Evolutionary conservation across 1,139 yeast genomes (phyloP).

Genomic region (Meyerozyma carpophila): DNA sequence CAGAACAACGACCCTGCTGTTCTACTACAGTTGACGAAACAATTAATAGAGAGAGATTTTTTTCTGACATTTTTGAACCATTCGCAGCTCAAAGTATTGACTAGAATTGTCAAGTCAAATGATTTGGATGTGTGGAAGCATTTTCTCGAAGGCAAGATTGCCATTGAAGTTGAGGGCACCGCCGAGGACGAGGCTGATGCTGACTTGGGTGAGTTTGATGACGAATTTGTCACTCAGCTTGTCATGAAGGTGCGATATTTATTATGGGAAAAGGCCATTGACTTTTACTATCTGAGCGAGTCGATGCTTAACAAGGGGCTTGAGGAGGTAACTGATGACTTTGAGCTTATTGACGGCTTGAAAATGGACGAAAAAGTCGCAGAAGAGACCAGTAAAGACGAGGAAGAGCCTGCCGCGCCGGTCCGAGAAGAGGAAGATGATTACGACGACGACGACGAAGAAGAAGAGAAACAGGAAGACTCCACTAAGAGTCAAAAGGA

Average conservation of each 20-base stretch:
- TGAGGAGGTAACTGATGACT: conserved; percentile 35
- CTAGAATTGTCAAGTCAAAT: conserved; percentile 29
- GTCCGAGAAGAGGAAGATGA: conserved; percentile 16
- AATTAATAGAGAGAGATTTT: conserved; percentile 39
- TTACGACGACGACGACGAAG: conserved; percentile 12
- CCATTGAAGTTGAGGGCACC: conserved; percentile 25
- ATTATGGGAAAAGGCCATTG: conserved; percentile 71
- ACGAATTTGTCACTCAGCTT: conserved; percentile 18
- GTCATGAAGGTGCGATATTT: conserved; percentile 65
- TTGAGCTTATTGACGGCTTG: conserved; percentile 31
- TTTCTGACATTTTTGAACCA: conserved; percentile 59
- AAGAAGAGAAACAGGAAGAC: conserved; percentile 5
- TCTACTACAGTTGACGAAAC: conserved; percentile 44
- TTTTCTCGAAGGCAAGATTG: conserved; percentile 49
- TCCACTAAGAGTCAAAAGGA: conserved; percentile 21
- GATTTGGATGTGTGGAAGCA: conserved; percentile 44
- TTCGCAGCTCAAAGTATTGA: conserved; percentile 54
- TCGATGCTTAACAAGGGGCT: conserved; percentile 21
- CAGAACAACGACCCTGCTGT: conserved; percentile 33
- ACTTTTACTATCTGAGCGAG: conserved; percentile 35
- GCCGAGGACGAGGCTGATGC: conserved; percentile 1
- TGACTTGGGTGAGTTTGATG: neutral
- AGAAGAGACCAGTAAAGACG: conserved; percentile 15
- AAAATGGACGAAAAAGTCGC: conserved; percentile 14
- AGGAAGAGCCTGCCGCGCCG: conserved; percentile 7